Percentiles rank a stretch among this genome's conserved stretches.
Conservation (phyloP, 2,329 filamentous ascomycete species). For the Botrytis fabae region DNA sequence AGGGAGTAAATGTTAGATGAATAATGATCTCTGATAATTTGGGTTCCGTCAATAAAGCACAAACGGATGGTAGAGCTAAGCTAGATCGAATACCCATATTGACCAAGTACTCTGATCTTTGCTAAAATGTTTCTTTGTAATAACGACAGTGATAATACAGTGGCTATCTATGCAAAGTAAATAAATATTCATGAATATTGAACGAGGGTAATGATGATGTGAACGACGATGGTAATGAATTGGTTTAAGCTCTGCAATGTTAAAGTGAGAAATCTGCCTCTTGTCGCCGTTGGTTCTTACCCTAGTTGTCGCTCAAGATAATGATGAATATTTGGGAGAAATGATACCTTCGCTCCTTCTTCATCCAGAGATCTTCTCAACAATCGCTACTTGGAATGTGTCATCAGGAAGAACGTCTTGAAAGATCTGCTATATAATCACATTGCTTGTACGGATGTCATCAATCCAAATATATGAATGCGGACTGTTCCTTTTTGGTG, state of each 20-base stretch:
- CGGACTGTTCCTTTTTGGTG: not conserved
- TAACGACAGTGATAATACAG: not conserved
- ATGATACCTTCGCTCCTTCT: not conserved
- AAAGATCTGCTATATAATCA: not conserved
- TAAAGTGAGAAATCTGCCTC: not conserved
- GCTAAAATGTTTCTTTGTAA: not conserved
- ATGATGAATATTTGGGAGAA: not conserved
- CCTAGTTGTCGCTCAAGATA: not conserved
- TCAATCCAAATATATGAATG: not conserved
- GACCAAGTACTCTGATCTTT: not conserved
- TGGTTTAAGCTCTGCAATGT: not conserved
- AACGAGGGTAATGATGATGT: not conserved
- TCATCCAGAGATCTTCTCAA: not conserved
- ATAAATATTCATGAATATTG: not conserved
- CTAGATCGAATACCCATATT: not conserved
- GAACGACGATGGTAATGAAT: not conserved
- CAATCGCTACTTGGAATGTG: too few species aligned
- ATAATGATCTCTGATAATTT: slow-evolving; percentile 5
- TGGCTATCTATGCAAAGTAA: not conserved
- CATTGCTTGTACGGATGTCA: not conserved
- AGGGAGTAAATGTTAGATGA: not conserved
- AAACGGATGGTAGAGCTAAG: not conserved
- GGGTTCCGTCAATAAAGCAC: not conserved
- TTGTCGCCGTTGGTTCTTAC: not conserved
- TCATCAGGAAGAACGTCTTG: not conserved